Base-by-base conservation (phyloP, 78 protist genomes). In the Cavenderia fasciculata region DNA sequence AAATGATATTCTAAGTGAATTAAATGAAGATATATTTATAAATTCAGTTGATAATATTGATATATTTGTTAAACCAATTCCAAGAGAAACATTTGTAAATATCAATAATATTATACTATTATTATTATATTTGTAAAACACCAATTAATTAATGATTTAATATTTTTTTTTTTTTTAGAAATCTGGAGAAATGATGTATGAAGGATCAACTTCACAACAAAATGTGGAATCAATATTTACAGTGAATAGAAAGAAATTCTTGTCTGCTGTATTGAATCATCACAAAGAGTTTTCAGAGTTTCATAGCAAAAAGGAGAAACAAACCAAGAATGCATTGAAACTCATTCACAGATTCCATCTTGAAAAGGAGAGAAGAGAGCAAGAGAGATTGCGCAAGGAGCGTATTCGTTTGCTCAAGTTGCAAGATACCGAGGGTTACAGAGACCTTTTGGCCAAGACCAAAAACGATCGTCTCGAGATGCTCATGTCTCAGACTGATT, bases 401-500 rank as follows among this genome's bases (percentile, higher is more conserved):
- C 94, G 94, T 89, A 61, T 89, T 61, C 63, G 65, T 40, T 23
- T 82, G 33, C 87, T 89, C 11, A 62, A 49, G 29, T 52, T 25
- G 2, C 40, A 59, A 16, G 94, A 89, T 54, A 74, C 54, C 6
- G 75, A 89, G 36, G 94, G 82, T 63, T 89, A 89, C 59, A 78
- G 65, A 66, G 86, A 89, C 27, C 70, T 89, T 18, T 43, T 89
- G 18, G 85, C 62, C 31, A 75, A 77, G 38, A 73, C 94, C 5
- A 89, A 89, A 62, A 66, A 89, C 23, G 88, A 76, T 31, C 49
- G 94, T 44, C 52, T 89, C 23, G 65, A 66, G 44, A 70, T 89
- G 69, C 71, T 89, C 11, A 3, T 89, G 14, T 65, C 79, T 66
- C 77, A 89, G 74, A 89, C 94, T 27, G 94, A 89, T 46, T 23